Base-by-base conservation (phyloP, 345 rosid genomes). In the Rhodamnia argentea region DNA sequence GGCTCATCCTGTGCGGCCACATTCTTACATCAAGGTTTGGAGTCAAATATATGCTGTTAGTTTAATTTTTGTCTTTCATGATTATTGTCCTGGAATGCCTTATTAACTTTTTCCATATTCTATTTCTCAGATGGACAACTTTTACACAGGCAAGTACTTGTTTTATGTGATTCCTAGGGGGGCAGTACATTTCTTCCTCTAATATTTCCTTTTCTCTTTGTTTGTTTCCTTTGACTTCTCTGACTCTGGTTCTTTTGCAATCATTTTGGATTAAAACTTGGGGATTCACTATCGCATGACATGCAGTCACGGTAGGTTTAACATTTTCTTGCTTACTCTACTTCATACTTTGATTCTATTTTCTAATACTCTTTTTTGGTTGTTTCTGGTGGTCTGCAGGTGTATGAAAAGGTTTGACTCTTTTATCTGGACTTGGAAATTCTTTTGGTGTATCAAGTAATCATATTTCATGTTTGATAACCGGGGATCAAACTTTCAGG, bases 1-100 rank as follows among this genome's bases (percentile, higher is more conserved):
- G 99, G 99, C 99, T 87, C 99, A 97, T 90, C 99, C 99, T 87
- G 99, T 97, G 84, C 92, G 98, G 81, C 99, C 99, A 16, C 98
- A 97, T 92, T 97, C 99, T 88, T 97, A 97, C 90, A 96, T 97
- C 88, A 96, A 96, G 99, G 99, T 97, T 82, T 87, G 89, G 40
- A 82, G 40, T 42, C 29, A 47, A 74, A 51, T 40, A 62, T 56
- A 64, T 64, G 44, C 16, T 37, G 14, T 40, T 37, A 52, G 23
- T 27, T 85, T 75, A 59, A n/a, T 81, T 78, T 56, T 18, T 5
- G 22, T 74, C 81, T 47, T 44, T 40, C 23, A 5, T 74, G 50
- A 40, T n/a, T 44, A 51, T 56, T 58, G 13, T 52, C 70, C 44
- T 10, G 70, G 16, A 12, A 58, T 37, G n/a, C 54, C 11, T 78